Evolutionary conservation across 345 rosid species (phyloP), one percentile per base, ranked within the genome.

Genomic region (Combretum micranthum): DNA sequence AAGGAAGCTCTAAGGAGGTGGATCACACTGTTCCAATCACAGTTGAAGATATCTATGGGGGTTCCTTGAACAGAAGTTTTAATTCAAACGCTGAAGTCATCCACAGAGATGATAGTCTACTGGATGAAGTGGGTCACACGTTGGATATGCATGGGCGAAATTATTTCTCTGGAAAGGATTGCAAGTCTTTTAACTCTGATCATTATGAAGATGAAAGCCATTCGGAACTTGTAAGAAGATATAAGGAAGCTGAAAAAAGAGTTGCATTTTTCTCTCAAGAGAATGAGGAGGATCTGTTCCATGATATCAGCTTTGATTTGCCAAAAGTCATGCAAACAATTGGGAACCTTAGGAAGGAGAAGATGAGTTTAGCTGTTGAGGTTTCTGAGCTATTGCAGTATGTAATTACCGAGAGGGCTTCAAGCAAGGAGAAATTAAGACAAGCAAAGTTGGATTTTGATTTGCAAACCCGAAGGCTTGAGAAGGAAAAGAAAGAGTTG

Each of bases 201-300:
- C 68, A 64, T 32, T 63, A 51, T 43, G 88, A 80, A 58, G 86
- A 79, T 55, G 72, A 75, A 44, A 52, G 44, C 19, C 87, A 81
- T 75, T 57, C 68, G 46, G 90, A 83, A 64, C 73, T 94, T 26
- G 77, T 56, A 44, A 76, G 65, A 65, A 83, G 81, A 71, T 73
- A 75, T 20, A 80, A 80, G 63, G 90, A 82, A 77, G 99, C 90
- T 49, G 81, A 77, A 75, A 77, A 83, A 69, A 90, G 86, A 80
- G 78, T 76, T 59, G 62, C 67, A 52, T 51, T 77, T 72, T 83
- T 87, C 61, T 82, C 92, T 68, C 85, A 80, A 60, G 86, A 86
- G 65, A 60, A 82, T 62, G 82, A 85, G 62, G 78, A 80, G 65
- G 93, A 87, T 65, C 71, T 52, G 43, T 78, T 71, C 71, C 70